Evolutionary conservation across 805 yeast genomes (phyloP).

Genomic region (Lipomyces mesembrius): DNA sequence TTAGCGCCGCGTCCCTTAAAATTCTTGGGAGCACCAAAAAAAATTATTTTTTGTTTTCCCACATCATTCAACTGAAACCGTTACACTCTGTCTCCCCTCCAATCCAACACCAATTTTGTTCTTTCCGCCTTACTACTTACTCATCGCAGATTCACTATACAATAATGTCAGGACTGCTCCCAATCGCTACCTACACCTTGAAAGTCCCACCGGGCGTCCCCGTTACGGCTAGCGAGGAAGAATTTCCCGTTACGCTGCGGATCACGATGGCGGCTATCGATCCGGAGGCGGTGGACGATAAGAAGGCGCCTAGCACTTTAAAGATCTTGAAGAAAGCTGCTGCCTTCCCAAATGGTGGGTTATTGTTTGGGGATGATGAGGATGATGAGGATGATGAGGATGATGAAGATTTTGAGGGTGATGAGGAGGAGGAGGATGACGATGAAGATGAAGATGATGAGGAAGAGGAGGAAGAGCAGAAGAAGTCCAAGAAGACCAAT

Average conservation of each 20-base stretch:
- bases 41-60: slow-evolving; percentile 1
- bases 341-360: slow-evolving; percentile 41
- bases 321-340: slow-evolving; percentile 78
- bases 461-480: slow-evolving; percentile 52
- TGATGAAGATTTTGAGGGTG: slow-evolving; percentile 45
- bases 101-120: neutral
- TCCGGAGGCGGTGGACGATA: slow-evolving; percentile 71
- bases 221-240: slow-evolving; percentile 82
- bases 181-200: slow-evolving; percentile 84
- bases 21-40: neutral
- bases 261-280: slow-evolving; percentile 94
- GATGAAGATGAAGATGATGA: slow-evolving; percentile 45
- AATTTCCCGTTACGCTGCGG: slow-evolving; percentile 82
- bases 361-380: slow-evolving; percentile 34
- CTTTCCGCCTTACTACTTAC: neutral
- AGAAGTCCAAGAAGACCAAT: slow-evolving; percentile 51
- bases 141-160: neutral
- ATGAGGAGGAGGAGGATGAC: slow-evolving; percentile 44
- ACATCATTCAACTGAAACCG: neutral
- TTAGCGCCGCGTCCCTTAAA: neutral
- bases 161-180: slow-evolving; percentile 60
- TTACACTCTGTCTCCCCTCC: neutral
- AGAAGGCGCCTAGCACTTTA: slow-evolving; percentile 77
- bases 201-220: slow-evolving; percentile 87
- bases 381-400: slow-evolving; percentile 45